Percentiles rank a stretch among this genome's conserved stretches.
phyloP scores from a whole-genome alignment of 352 stramenopile species.

The Thalassiosira exigua region DNA sequence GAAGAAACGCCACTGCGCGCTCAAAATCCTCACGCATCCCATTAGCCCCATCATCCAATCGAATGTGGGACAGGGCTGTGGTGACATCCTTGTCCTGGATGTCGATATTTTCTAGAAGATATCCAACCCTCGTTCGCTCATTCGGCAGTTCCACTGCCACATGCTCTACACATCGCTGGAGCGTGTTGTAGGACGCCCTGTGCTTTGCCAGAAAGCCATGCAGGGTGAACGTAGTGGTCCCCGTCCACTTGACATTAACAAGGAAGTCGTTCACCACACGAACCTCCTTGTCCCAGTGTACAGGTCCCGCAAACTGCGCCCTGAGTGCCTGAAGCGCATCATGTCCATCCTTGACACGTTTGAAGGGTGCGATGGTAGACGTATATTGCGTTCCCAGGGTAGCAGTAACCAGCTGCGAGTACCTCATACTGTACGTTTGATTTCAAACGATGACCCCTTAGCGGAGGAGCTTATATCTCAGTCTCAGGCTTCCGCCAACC shows the following conservation, averaged over 20 bases:
- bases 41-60: no score
- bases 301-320: constrained; percentile 38
- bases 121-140: no score
- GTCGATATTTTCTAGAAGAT: no score
- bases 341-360: constrained; percentile 30
- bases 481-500: no score
- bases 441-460: no score
- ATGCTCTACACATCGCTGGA: constrained; percentile 11
- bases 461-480: no score
- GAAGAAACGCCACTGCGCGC: no score
- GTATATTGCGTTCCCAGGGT: constrained; percentile 27
- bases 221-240: constrained; percentile 23
- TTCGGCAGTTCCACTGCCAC: constrained; percentile 23
- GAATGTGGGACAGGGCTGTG: no score
- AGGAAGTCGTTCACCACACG: background rate
- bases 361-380: constrained; percentile 30
- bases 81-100: no score
- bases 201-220: constrained; percentile 22
- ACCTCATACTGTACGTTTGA: no score
- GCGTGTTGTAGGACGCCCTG: background rate
- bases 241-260: constrained; percentile 27
- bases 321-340: constrained; percentile 37
- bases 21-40: no score
- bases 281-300: constrained; percentile 31
- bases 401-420: constrained; percentile 33